Evolutionary conservation across 495 filamentous ascomycete species (phyloP).

Genomic region (Penicillium turbatum): DNA sequence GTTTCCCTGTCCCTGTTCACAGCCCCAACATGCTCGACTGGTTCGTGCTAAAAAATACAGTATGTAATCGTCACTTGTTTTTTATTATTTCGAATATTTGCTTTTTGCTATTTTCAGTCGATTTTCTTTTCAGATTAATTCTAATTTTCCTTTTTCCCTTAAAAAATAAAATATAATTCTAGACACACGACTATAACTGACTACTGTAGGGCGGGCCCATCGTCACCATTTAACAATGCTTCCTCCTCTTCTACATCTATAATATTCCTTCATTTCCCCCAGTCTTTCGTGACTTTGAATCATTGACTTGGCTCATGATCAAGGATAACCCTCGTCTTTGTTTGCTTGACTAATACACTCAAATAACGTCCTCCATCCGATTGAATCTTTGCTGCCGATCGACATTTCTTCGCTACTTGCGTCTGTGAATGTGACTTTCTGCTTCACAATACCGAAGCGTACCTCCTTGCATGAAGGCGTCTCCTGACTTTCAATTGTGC

Average conservation of each 20-base stretch:
- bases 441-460: not conserved
- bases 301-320: not conserved
- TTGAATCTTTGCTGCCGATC: not conserved
- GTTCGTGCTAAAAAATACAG: slow-evolving; percentile 7
- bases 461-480: slow-evolving; percentile 14
- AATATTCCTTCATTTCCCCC: slow-evolving; percentile 31
- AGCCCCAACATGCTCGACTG: slow-evolving; percentile 2
- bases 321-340: not conserved
- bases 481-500: slow-evolving; percentile 9
- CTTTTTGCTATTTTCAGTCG: not conserved
- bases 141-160: slow-evolving; percentile 8
- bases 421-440: slow-evolving; percentile 8
- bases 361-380: slow-evolving; percentile 9
- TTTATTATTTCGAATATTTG: slow-evolving; percentile 4
- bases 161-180: slow-evolving; percentile 7
- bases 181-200: slow-evolving; percentile 16
- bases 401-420: not conserved
- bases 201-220: slow-evolving; percentile 13
- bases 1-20: slow-evolving; percentile 5
- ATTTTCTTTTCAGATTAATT: slow-evolving; percentile 11
- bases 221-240: slow-evolving; percentile 9
- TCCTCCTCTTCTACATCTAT: slow-evolving; percentile 13
- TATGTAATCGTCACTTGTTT: slow-evolving; percentile 4
- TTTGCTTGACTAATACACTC: slow-evolving; percentile 1
- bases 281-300: not conserved